Percentiles rank a stretch among this genome's conserved stretches.
These are phyloP conservation scores for Paramecium pentaurelia DNA, from an alignment of 73 alveolate species.

Conservation along the genomic window DNA sequence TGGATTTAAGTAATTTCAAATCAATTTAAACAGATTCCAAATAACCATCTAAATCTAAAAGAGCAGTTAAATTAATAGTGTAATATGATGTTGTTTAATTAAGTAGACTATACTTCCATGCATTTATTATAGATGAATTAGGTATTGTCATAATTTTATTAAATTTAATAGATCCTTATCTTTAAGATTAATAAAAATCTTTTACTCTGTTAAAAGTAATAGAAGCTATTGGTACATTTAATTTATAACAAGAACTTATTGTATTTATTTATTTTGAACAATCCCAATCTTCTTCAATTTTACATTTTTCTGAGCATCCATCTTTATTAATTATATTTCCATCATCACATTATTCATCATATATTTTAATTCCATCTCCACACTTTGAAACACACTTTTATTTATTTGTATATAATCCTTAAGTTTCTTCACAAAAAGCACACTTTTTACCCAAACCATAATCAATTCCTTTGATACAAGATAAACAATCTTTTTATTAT, in stretches of 20 bases:
- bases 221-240: background rate
- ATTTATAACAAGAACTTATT: background rate
- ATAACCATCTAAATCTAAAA: background rate
- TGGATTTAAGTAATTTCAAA: background rate
- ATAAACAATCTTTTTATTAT: background rate
- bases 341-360: constrained; percentile 37
- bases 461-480: constrained; percentile 40
- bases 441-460: background rate
- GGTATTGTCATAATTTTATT: background rate
- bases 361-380: background rate
- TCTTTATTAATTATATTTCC: background rate
- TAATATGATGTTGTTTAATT: background rate
- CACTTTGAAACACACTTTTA: constrained; percentile 7
- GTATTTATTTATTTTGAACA: background rate
- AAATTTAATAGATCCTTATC: background rate
- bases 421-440: background rate
- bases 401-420: background rate
- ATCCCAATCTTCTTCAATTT: background rate
- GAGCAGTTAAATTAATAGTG: background rate
- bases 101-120: background rate
- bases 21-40: background rate
- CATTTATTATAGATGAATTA: background rate
- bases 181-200: background rate
- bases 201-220: background rate
- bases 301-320: background rate